Evolutionary conservation across 768 basidiomycete genomes (phyloP).

Genomic region (Sarcodon aspratus): DNA sequence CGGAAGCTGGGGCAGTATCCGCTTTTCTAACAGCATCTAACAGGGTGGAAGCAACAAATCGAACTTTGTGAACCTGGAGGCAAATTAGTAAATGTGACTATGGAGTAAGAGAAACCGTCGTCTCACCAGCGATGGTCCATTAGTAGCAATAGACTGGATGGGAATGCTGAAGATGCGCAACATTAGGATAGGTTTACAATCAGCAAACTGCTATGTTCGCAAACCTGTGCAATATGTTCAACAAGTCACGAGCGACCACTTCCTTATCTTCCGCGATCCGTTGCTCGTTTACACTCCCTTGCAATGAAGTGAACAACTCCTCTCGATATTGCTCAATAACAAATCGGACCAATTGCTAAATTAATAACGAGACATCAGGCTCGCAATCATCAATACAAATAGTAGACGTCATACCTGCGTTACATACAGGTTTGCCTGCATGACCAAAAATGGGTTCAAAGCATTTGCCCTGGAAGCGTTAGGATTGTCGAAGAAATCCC

Average conservation of each 20-base stretch:
- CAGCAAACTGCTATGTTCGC: slow-evolving; percentile 4
- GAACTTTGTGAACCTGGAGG: slow-evolving; percentile 78
- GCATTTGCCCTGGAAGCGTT: slow-evolving; percentile 79
- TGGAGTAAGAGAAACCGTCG: not conserved
- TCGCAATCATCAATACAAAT: slow-evolving; percentile 1
- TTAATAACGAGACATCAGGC: not conserved
- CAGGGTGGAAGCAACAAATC: slow-evolving; percentile 85
- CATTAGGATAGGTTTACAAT: not conserved
- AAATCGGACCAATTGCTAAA: slow-evolving; percentile 85
- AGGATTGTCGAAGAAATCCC: slow-evolving; percentile 87
- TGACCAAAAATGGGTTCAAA: slow-evolving; percentile 81
- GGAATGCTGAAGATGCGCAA: slow-evolving; percentile 49
- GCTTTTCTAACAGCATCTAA: slow-evolving; percentile 77
- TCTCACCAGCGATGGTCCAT: slow-evolving; percentile 66
- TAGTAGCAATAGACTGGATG: slow-evolving; percentile 86
- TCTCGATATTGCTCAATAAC: slow-evolving; percentile 90
- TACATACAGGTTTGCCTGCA: slow-evolving; percentile 88
- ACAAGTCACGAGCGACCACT: slow-evolving; percentile 76
- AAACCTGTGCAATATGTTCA: slow-evolving; percentile 77
- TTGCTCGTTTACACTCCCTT: slow-evolving; percentile 51
- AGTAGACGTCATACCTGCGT: slow-evolving; percentile 52
- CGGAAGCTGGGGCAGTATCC: slow-evolving; percentile 68
- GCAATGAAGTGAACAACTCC: slow-evolving; percentile 62
- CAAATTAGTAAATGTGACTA: slow-evolving; percentile 2
- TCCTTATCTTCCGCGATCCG: slow-evolving; percentile 66